Conservation (phyloP, 495 filamentous ascomycete species). For the Penicillium simplicissimum region DNA sequence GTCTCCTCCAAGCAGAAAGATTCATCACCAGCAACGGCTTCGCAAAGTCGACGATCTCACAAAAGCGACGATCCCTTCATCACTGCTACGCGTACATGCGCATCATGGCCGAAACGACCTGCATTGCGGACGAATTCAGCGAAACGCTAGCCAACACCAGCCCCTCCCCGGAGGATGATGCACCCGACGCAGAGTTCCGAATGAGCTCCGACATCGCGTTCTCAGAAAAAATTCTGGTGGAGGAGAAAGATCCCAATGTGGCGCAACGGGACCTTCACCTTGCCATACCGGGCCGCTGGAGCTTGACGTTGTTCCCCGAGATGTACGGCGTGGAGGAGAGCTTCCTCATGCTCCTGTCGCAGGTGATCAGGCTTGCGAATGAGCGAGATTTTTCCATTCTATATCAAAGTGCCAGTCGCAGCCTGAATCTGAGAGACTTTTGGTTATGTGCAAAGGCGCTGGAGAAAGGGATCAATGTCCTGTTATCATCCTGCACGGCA, state of each 20-base stretch:
- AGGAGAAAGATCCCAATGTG: conserved; percentile 23
- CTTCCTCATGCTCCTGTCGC: conserved; percentile 27
- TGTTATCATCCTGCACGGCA: neutral
- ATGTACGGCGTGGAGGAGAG: conserved; percentile 26
- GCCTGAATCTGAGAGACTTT: conserved; percentile 19
- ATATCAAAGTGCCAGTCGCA: neutral
- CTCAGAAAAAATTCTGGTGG: conserved; percentile 19
- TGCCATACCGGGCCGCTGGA: conserved; percentile 26
- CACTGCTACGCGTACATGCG: conserved; percentile 32
- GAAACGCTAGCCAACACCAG: neutral
- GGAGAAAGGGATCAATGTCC: conserved; percentile 21
- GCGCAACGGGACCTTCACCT: conserved; percentile 28
- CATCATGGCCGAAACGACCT: conserved; percentile 30
- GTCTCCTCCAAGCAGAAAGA: conserved; percentile 22
- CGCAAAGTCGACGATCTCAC: conserved; percentile 15
- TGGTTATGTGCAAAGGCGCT: conserved; percentile 23
- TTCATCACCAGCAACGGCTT: conserved; percentile 23
- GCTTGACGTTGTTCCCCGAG: conserved; percentile 22
- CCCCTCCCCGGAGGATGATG: neutral
- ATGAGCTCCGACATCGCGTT: conserved; percentile 15
- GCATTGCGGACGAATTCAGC: conserved; percentile 10
- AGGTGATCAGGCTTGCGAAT: conserved; percentile 27
- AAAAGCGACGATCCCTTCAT: conserved; percentile 23
- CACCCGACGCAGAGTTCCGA: conserved; percentile 15
- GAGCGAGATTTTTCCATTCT: conserved; percentile 24